Evolutionary conservation across 257 asterid genomes (phyloP).

Genomic region (Parsonsia alboflavescens): DNA sequence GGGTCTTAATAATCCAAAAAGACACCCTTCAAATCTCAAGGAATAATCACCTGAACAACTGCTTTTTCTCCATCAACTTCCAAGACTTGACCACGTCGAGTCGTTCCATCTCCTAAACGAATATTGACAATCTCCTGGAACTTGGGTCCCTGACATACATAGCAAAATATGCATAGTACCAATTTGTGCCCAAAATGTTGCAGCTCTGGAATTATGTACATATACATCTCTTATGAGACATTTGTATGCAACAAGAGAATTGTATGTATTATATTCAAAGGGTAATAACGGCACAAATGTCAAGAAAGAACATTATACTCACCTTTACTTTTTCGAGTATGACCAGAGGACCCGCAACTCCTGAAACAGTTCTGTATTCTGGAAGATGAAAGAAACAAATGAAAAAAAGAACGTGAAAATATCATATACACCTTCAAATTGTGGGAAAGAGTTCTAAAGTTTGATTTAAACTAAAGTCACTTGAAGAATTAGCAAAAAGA

Average conservation of each 20-base stretch:
- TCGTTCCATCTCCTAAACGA: constrained; percentile 94
- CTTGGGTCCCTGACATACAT: constrained; percentile 81
- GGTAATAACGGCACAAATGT: too few relatives aligned
- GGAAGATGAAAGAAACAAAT: constrained; percentile 23
- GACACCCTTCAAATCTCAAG: neutral
- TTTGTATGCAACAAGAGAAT: neutral
- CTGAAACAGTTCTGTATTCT: constrained; percentile 98
- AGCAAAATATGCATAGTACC: constrained; percentile 2
- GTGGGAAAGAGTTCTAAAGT: neutral
- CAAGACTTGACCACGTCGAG: constrained; percentile 95
- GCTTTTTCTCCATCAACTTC: constrained; percentile 99
- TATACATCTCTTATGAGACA: neutral
- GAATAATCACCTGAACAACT: constrained; percentile 78
- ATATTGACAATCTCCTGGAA: constrained; percentile 94
- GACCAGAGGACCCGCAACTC: constrained; percentile 99
- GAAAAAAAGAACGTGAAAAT: neutral
- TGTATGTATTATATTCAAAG: neutral
- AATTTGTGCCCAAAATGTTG: neutral
- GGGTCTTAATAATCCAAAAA: neutral
- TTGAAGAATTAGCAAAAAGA: neutral
- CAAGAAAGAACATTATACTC: constrained; percentile 14
- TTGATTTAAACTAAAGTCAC: neutral
- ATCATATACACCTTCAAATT: neutral
- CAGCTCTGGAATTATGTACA: neutral
- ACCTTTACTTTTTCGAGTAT: constrained; percentile 99